Base-by-base conservation (phyloP, 1,284 basidiomycete species). In the Ceratobasidium sp. region DNA sequence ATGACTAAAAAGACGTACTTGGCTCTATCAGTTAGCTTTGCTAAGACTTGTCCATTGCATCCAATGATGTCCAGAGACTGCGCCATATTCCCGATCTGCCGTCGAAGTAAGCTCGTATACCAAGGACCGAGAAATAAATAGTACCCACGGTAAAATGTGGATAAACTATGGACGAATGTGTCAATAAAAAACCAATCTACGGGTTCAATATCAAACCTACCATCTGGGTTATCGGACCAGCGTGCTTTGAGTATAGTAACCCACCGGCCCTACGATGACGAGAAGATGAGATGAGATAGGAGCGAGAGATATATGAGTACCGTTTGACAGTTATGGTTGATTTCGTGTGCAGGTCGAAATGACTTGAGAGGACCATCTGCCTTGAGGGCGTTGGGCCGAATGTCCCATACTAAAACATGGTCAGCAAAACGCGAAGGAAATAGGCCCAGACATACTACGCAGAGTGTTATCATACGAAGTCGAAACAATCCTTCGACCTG, bases 401-500 rank as follows among this genome's bases (percentile, higher is more conserved):
- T 47, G 58, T 78, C 89, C 93, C 92, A 94, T 53, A 94, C 93
- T 94, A 65, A 49, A 31, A 20, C 33, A 33, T 28, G 10, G 39
- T 66, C 37, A 76, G 66, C 26, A 28, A 20, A 49, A 5, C 20
- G 28, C 20, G 23, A 20, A 42, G 20, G 2, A 28, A 28, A 68
- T n/a, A 10, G 71, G 75, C 77, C 28, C 31, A 15, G 10, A 85
- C 91, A 80, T 81, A 94, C 93, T 79, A 80, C 92, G 86, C 47
- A 94, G 80, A 0, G 87, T 88, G 83, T 94, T 90, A 79, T 94
- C 93, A 80, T 94, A 94, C 81, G 90, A 90, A 5, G 93, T 94
- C 82, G 92, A 94, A 51, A 94, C 89, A 77, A 94, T 90, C 66
- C 88, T 86, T 45, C 90, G 87, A 13, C 93, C 93, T 75, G 90